Evolutionary conservation across 768 basidiomycete genomes (phyloP).

Genomic region (Mycena alexandri): DNA sequence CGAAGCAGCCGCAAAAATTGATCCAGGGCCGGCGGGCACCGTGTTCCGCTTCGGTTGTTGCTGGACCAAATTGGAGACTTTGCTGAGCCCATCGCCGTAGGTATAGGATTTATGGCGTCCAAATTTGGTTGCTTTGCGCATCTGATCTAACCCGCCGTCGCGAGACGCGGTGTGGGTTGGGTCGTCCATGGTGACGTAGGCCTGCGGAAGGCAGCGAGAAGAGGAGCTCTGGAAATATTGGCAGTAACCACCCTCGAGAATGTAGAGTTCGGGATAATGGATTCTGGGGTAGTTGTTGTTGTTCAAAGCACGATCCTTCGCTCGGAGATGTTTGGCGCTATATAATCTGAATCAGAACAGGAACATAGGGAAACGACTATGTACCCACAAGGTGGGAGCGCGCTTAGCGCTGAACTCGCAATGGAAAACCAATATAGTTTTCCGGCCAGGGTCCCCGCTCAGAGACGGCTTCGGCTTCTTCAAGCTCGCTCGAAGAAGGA

Average conservation of each 20-base stretch:
- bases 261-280: constrained; percentile 96
- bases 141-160: constrained; percentile 89
- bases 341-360: neutral
- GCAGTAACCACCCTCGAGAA: constrained; percentile 96
- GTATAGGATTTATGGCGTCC: constrained; percentile 93
- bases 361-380: neutral
- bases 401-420: constrained; percentile 98
- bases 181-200: constrained; percentile 96
- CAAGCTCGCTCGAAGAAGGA: constrained; percentile 72
- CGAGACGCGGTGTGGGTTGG: constrained; percentile 85
- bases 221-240: constrained; percentile 82
- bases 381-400: constrained; percentile 92
- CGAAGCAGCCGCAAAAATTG: constrained; percentile 77
- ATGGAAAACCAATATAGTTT: constrained; percentile 94
- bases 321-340: constrained; percentile 94
- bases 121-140: constrained; percentile 85
- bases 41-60: constrained; percentile 74
- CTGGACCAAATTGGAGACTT: constrained; percentile 52
- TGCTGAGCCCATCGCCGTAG: constrained; percentile 80
- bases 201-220: constrained; percentile 80
- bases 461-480: constrained; percentile 74
- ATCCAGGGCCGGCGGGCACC: constrained; percentile 65
- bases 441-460: constrained; percentile 80
- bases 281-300: constrained; percentile 91
- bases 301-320: constrained; percentile 90